Conservation (phyloP, 2,329 filamentous ascomycete genomes). For the Ceratocystis harringtonii region DNA sequence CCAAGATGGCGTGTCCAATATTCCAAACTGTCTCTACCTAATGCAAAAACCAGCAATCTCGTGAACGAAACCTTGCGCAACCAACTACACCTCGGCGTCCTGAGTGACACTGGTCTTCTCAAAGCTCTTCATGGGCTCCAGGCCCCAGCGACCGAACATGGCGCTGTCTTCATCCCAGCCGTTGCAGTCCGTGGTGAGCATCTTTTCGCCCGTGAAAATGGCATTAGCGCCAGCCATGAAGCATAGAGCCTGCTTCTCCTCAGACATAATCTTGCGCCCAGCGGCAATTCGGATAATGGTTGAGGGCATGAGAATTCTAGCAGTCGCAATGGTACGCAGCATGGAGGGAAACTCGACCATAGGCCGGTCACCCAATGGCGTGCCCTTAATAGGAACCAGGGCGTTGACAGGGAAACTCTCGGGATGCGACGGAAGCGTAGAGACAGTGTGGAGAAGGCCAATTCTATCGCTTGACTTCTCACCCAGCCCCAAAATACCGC, state of each 20-base stretch:
- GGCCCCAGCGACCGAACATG: constrained; percentile 73
- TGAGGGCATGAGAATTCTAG: constrained; percentile 64
- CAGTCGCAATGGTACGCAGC: constrained; percentile 70
- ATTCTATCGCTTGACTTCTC: constrained; percentile 67
- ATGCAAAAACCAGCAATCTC: too few relatives aligned
- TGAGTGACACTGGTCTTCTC: constrained; percentile 21
- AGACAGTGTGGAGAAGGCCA: constrained; percentile 67
- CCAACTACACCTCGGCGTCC: background rate
- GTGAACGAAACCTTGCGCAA: too few relatives aligned
- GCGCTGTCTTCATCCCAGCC: constrained; percentile 78
- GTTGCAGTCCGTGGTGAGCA: constrained; percentile 83
- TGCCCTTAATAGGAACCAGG: constrained; percentile 79
- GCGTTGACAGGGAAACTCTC: constrained; percentile 89
- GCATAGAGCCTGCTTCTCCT: constrained; percentile 79
- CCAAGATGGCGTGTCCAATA: too few relatives aligned
- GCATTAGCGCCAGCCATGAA: constrained; percentile 87
- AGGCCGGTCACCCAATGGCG: constrained; percentile 60
- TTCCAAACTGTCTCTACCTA: too few relatives aligned
- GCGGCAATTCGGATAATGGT: constrained; percentile 82
- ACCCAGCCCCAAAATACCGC: constrained; percentile 73
- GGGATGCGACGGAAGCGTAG: constrained; percentile 65
- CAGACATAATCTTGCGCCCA: constrained; percentile 66
- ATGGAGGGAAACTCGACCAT: constrained; percentile 64
- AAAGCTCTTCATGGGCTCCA: constrained; percentile 57
- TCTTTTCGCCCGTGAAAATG: constrained; percentile 92